Conservation (phyloP, 805 yeast genomes). For the Starmera dryadoides region DNA sequence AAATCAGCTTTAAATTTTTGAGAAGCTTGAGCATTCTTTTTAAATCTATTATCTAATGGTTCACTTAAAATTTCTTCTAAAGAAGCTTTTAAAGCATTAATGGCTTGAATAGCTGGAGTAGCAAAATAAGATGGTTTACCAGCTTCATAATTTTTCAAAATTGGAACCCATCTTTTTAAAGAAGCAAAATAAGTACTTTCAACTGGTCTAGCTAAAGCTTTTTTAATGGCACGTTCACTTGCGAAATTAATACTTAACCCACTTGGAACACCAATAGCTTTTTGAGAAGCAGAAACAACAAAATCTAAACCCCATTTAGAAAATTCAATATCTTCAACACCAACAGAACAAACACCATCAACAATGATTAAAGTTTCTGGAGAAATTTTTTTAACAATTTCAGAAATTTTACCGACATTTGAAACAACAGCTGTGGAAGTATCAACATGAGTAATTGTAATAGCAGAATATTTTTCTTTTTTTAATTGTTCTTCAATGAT, state of each 20-base stretch:
- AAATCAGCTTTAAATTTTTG: conserved; percentile 55
- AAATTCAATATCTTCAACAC: conserved; percentile 78
- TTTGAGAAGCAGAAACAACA: conserved; percentile 88
- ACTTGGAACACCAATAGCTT: conserved; percentile 92
- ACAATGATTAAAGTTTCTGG: conserved; percentile 83
- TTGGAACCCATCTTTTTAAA: conserved; percentile 79
- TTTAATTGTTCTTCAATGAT: conserved; percentile 50
- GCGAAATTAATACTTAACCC: conserved; percentile 78
- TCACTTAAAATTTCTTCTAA: conserved; percentile 58
- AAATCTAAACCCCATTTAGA: conserved; percentile 88
- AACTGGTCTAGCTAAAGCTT: conserved; percentile 45
- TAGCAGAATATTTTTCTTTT: conserved; percentile 47
- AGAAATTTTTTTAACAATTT: conserved; percentile 50
- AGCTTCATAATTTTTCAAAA: conserved; percentile 78
- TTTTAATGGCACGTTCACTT: conserved; percentile 65
- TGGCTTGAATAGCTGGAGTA: conserved; percentile 90
- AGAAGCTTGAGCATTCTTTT: conserved; percentile 55
- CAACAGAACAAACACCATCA: conserved; percentile 94
- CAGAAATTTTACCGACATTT: conserved; percentile 58
- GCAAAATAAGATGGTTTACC: conserved; percentile 85
- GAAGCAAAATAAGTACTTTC: conserved; percentile 51
- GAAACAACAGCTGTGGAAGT: conserved; percentile 92
- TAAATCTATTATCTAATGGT: conserved; percentile 53
- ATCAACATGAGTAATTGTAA: conserved; percentile 92
- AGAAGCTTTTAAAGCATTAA: conserved; percentile 75